phyloP scores from a whole-genome alignment of 306 rosid genomes.

The Herpetospermum pedunculosum region DNA sequence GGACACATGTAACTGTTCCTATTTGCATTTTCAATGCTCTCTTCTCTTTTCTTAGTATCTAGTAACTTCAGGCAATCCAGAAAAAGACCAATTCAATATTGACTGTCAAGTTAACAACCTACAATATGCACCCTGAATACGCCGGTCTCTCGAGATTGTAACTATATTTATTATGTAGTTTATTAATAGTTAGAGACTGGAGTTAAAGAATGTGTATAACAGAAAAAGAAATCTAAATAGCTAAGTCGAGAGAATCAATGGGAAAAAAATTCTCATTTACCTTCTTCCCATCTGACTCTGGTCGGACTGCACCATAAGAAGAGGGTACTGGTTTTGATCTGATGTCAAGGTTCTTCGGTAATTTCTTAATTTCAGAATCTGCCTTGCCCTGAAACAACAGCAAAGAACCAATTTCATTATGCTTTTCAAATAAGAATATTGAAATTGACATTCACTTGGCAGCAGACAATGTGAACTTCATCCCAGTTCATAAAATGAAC shows the following conservation, averaged over 20 bases:
- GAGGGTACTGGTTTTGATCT: conserved; percentile 74
- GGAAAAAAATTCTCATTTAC: conserved; percentile 16
- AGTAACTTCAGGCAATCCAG: background rate
- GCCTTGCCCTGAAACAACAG: conserved; percentile 34
- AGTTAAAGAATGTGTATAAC: background rate
- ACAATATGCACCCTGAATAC: background rate
- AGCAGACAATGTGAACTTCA: background rate
- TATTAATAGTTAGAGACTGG: background rate
- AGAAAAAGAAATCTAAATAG: background rate
- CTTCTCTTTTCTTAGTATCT: background rate
- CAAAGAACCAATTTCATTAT: background rate
- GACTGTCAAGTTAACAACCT: background rate
- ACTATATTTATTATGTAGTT: background rate
- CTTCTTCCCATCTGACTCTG: conserved; percentile 36
- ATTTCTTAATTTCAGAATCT: conserved; percentile 49
- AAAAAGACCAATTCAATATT: background rate
- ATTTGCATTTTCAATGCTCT: too few relatives aligned
- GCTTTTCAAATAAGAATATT: background rate
- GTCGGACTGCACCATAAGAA: conserved; percentile 27
- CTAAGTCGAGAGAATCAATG: background rate
- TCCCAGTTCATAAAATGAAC: background rate
- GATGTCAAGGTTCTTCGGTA: conserved; percentile 54
- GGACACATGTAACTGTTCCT: background rate
- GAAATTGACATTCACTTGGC: background rate
- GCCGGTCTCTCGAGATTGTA: background rate